Percentiles rank a stretch among this genome's conserved stretches.
Conservation (phyloP, 1,284 basidiomycete species). For the Cryptococcus neoformans region DNA sequence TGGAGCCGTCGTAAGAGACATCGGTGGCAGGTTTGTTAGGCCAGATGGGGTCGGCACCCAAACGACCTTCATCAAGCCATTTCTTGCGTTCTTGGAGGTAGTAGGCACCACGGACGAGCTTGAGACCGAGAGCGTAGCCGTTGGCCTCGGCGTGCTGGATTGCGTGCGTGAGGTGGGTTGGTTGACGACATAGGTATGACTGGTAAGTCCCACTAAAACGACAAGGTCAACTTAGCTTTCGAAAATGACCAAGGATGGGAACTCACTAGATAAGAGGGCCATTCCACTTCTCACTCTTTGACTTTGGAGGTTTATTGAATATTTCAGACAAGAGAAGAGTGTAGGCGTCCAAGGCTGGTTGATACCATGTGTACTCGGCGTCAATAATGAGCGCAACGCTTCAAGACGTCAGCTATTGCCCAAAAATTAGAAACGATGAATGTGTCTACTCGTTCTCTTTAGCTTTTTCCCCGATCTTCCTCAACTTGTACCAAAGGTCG, state of each 20-base stretch:
- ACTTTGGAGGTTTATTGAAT: constrained; percentile 59
- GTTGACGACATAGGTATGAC: constrained; percentile 66
- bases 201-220: constrained; percentile 64
- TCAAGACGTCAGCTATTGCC: neutral
- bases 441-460: constrained; percentile 47
- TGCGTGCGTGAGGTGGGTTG: constrained; percentile 63
- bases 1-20: constrained; percentile 69
- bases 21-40: constrained; percentile 65
- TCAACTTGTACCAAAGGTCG: constrained; percentile 61
- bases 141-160: constrained; percentile 66
- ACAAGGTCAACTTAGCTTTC: too few relatives aligned
- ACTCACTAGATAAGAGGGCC: constrained; percentile 48
- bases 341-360: constrained; percentile 76
- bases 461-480: constrained; percentile 60
- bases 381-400: constrained; percentile 64
- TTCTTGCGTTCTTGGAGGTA: constrained; percentile 65
- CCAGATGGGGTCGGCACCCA: constrained; percentile 52
- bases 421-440: constrained; percentile 2
- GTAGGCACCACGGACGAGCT: constrained; percentile 94
- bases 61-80: constrained; percentile 40
- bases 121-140: constrained; percentile 81
- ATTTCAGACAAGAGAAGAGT: constrained; percentile 68
- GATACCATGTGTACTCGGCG: constrained; percentile 77
- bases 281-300: constrained; percentile 14
- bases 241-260: too few relatives aligned